phyloP scores from a whole-genome alignment of 176 grass and related monocot genomes.

The Dendrocalamus sinicus region DNA sequence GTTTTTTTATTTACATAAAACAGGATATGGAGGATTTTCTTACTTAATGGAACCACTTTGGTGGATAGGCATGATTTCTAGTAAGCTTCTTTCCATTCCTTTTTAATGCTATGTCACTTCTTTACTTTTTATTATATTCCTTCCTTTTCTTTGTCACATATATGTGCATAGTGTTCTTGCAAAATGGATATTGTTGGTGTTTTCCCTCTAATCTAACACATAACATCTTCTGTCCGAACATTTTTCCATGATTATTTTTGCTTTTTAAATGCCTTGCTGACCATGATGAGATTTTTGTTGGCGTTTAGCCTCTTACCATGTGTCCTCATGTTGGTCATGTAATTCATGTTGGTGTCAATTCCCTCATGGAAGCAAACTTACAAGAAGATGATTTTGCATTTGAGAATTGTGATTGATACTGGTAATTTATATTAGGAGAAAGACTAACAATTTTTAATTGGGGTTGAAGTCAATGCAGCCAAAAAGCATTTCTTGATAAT shows the following conservation, averaged over 20 bases:
- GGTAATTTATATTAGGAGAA: constrained; percentile 4
- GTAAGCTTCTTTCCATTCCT: constrained; percentile 54
- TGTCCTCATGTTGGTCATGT: background rate
- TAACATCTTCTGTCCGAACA: constrained; percentile 7
- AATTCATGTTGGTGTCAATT: constrained; percentile 9
- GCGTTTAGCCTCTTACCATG: background rate
- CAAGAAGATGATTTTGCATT: background rate
- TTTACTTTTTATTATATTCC: constrained; percentile 2
- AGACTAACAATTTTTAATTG: background rate
- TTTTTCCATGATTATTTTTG: constrained; percentile 1
- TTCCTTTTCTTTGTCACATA: constrained; percentile 20
- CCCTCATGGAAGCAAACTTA: background rate
- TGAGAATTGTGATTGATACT: constrained; percentile 7
- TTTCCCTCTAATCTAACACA: background rate
- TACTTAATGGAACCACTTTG: constrained; percentile 87
- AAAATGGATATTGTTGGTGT: background rate
- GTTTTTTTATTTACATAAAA: constrained; percentile 38
- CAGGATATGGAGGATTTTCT: constrained; percentile 88
- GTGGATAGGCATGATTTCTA: constrained; percentile 93
- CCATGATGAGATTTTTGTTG: constrained; percentile 2
- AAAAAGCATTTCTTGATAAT: constrained; percentile 15
- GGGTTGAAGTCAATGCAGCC: background rate
- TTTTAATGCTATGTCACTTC: constrained; percentile 12
- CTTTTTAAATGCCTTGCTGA: constrained; percentile 17
- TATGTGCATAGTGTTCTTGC: background rate